Conservation (phyloP, 805 yeast genomes). For the Saturnispora sanitii region DNA sequence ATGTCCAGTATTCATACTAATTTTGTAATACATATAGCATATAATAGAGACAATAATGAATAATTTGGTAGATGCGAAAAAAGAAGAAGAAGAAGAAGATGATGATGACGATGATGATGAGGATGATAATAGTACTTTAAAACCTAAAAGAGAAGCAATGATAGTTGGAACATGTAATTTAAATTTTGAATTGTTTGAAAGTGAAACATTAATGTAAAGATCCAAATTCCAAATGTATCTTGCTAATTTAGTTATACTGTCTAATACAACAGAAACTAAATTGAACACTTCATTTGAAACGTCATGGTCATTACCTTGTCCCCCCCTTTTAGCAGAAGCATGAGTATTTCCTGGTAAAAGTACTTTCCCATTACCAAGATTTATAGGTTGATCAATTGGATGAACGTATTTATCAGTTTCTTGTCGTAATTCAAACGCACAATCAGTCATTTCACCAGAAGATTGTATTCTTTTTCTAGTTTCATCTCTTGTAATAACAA, state of each 20-base stretch:
- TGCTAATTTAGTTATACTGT: slow-evolving; percentile 7
- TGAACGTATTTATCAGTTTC: slow-evolving; percentile 17
- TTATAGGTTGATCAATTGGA: slow-evolving; percentile 26
- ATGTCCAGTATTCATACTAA: not conserved
- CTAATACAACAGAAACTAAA: slow-evolving; percentile 8
- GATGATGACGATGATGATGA: not conserved
- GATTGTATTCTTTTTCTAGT: not conserved
- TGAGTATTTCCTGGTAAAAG: slow-evolving; percentile 8
- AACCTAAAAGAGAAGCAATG: slow-evolving; percentile 7
- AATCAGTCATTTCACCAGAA: slow-evolving; percentile 13
- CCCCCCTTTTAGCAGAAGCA: not conserved
- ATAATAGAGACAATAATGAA: not conserved
- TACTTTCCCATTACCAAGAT: slow-evolving; percentile 12
- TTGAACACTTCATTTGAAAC: slow-evolving; percentile 14
- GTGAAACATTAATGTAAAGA: slow-evolving; percentile 20
- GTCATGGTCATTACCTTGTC: not conserved
- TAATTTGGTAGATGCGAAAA: not conserved
- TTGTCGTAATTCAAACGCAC: slow-evolving; percentile 22
- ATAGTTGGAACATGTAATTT: slow-evolving; percentile 24
- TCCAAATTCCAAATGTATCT: slow-evolving; percentile 21
- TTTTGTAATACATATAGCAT: not conserved
- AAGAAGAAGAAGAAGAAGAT: not conserved
- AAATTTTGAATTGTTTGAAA: slow-evolving; percentile 15
- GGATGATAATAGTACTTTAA: slow-evolving; percentile 11
- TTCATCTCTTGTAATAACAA: not conserved